A percentile compares a stretch with the other conserved stretches of the same genome.
These are phyloP conservation scores for Penicillium sp. DNA, from an alignment of 2,329 filamentous ascomycete genomes.

Conservation along the genomic window DNA sequence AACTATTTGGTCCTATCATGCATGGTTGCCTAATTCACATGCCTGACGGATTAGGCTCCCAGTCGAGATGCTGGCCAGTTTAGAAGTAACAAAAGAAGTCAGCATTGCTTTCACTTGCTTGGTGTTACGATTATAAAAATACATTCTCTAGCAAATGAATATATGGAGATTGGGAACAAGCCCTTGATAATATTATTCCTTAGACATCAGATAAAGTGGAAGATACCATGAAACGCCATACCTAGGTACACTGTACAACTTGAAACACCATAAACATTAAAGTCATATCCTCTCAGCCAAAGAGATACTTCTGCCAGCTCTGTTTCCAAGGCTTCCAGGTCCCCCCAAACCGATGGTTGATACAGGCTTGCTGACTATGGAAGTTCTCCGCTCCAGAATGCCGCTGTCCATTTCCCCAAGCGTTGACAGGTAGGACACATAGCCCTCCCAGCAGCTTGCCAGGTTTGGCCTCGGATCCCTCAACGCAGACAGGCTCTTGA, in stretches of 20 bases:
- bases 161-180: neutral
- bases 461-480: constrained; percentile 17
- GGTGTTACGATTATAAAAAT: neutral
- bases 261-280: neutral
- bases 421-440: constrained; percentile 83
- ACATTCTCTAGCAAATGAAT: neutral
- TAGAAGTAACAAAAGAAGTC: neutral
- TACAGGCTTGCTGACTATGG: constrained; percentile 27
- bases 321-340: constrained; percentile 39
- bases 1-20: neutral
- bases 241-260: neutral
- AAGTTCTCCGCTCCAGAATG: constrained; percentile 32
- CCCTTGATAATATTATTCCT: neutral
- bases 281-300: constrained; percentile 19
- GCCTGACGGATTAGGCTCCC: neutral
- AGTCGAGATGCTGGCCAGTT: neutral
- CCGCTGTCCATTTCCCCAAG: constrained; percentile 37
- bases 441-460: constrained; percentile 71
- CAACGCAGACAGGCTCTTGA: constrained; percentile 24
- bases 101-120: neutral
- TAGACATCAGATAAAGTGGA: neutral
- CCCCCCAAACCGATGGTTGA: constrained; percentile 36
- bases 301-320: constrained; percentile 29
- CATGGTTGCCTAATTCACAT: neutral
- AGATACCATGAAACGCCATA: neutral